These are phyloP conservation scores for Selaginella moellendorffii DNA, from an alignment of 75 land plant genomes.

Conservation along the genomic window DNA sequence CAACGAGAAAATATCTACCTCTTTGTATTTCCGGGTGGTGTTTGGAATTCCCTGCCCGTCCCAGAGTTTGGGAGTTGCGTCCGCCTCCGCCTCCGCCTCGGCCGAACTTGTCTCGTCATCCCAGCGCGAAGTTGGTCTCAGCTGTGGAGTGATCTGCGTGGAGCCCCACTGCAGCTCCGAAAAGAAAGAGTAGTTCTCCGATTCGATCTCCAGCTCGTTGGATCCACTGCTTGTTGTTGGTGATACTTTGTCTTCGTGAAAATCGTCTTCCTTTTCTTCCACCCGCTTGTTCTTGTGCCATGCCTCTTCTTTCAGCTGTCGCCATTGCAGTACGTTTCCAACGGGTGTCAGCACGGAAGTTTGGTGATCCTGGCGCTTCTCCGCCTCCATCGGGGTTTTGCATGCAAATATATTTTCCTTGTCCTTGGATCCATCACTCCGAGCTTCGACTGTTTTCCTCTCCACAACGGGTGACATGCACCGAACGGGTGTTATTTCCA, in stretches of 20 bases:
- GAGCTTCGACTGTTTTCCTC: background rate
- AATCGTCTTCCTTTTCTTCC: conserved; percentile 1
- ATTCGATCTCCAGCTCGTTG: background rate
- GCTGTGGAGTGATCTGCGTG: background rate
- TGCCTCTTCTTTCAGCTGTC: background rate
- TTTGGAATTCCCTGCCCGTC: conserved; percentile 86
- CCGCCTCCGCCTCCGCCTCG: no score
- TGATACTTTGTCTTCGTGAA: no score
- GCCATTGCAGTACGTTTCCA: background rate
- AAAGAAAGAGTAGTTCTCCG: background rate
- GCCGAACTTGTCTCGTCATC: background rate
- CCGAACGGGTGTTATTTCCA: background rate
- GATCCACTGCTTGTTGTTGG: background rate
- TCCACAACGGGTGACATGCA: background rate
- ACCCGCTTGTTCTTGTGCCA: background rate
- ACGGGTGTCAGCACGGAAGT: background rate
- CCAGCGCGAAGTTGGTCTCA: background rate
- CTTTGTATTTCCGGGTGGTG: conserved; percentile 72
- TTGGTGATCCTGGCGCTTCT: background rate
- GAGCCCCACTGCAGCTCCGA: background rate
- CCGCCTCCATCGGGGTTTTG: background rate
- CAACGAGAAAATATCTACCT: conserved; percentile 28
- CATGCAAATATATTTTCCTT: background rate
- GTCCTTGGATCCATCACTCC: background rate
- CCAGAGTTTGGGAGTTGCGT: no score